These are phyloP conservation scores for Penicillium atrosanguineum DNA, from an alignment of 495 filamentous ascomycete species.

Conservation along the genomic window DNA sequence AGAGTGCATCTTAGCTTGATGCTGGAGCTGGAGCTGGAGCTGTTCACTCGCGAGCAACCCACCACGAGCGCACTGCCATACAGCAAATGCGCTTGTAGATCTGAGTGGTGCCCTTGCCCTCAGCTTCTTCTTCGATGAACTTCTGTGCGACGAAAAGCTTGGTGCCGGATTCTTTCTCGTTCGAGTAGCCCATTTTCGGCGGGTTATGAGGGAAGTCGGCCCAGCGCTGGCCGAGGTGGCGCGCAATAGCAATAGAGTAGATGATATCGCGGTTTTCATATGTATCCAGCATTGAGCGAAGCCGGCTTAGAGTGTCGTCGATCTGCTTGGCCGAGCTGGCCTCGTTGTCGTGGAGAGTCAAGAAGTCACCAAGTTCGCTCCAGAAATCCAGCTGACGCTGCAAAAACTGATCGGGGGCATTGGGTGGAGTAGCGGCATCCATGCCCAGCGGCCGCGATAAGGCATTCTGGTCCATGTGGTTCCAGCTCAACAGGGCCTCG, in stretches of 20 bases:
- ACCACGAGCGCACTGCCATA: conserved; percentile 63
- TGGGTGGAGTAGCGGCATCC: conserved; percentile 39
- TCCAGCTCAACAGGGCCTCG: conserved; percentile 69
- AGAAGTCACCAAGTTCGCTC: conserved; percentile 68
- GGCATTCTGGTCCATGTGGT: conserved; percentile 57
- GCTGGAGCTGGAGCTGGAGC: not conserved
- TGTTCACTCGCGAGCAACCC: conserved; percentile 40
- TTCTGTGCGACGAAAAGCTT: conserved; percentile 77
- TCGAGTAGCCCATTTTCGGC: conserved; percentile 56
- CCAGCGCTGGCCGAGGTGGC: conserved; percentile 67
- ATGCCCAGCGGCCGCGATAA: conserved; percentile 46
- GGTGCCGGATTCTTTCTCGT: conserved; percentile 66
- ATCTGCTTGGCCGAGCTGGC: conserved; percentile 56
- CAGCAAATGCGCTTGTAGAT: conserved; percentile 75
- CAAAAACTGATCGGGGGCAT: conserved; percentile 49
- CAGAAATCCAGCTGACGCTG: conserved; percentile 76
- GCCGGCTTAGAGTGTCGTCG: conserved; percentile 58
- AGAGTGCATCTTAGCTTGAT: not conserved
- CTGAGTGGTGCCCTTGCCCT: conserved; percentile 71
- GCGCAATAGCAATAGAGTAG: conserved; percentile 80
- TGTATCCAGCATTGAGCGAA: conserved; percentile 69
- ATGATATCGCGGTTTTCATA: conserved; percentile 89
- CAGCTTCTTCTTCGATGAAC: conserved; percentile 74
- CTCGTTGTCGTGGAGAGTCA: conserved; percentile 64
- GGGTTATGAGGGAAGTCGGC: conserved; percentile 61